Conservation (phyloP, 2,329 filamentous ascomycete genomes). For the Cladosporium velox region DNA sequence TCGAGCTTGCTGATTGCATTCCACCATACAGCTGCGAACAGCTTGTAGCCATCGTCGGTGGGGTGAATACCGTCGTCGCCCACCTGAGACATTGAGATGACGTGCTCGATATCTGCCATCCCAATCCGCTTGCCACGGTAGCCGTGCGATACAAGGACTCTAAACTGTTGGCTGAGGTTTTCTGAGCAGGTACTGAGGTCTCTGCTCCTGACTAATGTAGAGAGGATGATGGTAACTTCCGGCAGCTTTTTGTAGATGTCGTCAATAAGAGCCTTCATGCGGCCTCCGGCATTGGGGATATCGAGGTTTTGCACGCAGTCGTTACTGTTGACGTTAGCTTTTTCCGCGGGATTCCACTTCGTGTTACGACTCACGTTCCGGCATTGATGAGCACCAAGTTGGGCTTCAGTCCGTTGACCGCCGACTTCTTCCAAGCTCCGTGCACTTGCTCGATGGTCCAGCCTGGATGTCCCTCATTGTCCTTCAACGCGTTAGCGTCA, state of each 20-base stretch:
- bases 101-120: not conserved
- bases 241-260: slow-evolving; percentile 1
- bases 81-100: not conserved
- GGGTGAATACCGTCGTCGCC: not conserved
- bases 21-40: not conserved
- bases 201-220: not conserved
- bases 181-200: not conserved
- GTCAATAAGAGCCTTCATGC: not conserved
- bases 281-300: not conserved
- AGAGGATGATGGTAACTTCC: not conserved
- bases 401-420: not conserved
- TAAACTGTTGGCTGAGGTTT: not conserved
- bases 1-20: slow-evolving; percentile 9
- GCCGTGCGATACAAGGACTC: not conserved
- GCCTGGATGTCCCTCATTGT: not conserved
- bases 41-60: not conserved
- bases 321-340: not conserved
- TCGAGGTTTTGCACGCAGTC: not conserved
- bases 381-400: slow-evolving; percentile 6
- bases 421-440: not conserved
- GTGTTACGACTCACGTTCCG: not conserved
- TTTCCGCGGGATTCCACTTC: not conserved
- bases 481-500: not conserved
- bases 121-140: not conserved
- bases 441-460: not conserved